Evolutionary conservation across 2,329 filamentous ascomycete genomes (phyloP).

Genomic region (Cercospora zeae-maydis): DNA sequence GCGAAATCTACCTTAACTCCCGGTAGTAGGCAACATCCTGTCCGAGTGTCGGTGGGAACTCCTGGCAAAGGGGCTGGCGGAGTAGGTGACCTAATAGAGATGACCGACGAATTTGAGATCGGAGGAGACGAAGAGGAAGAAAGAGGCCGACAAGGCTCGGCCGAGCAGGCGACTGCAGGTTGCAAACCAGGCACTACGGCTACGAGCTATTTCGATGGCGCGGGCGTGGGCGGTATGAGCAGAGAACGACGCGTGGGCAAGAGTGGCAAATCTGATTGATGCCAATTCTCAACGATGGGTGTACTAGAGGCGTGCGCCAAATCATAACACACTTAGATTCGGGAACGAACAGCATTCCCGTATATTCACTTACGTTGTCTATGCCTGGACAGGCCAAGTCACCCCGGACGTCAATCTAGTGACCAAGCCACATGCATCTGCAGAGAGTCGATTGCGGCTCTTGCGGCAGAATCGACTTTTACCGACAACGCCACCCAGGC

Average conservation of each 20-base stretch:
- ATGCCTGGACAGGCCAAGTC: background rate
- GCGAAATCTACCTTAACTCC: slow-evolving; percentile 47
- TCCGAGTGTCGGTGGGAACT: slow-evolving; percentile 32
- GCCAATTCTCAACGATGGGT: background rate
- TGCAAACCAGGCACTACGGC: slow-evolving; percentile 21
- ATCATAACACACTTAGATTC: background rate
- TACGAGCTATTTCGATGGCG: slow-evolving; percentile 32
- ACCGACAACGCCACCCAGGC: background rate
- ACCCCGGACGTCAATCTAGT: background rate
- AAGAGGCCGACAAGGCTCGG: slow-evolving; percentile 31
- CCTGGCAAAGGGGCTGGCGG: slow-evolving; percentile 42
- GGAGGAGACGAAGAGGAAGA: slow-evolving; percentile 31
- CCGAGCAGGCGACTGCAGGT: slow-evolving; percentile 13
- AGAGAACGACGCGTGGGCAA: slow-evolving; percentile 25
- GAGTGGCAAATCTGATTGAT: slow-evolving; percentile 35
- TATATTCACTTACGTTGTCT: background rate
- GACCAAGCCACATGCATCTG: background rate
- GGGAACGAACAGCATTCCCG: background rate
- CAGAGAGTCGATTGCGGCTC: background rate
- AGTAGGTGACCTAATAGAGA: slow-evolving; percentile 66
- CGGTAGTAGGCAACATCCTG: slow-evolving; percentile 11
- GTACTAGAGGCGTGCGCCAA: background rate
- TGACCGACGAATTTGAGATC: slow-evolving; percentile 57
- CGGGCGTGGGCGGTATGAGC: slow-evolving; percentile 18
- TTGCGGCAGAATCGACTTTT: background rate